Conservation (phyloP, 345 rosid species). For the Gossypium arboreum region DNA sequence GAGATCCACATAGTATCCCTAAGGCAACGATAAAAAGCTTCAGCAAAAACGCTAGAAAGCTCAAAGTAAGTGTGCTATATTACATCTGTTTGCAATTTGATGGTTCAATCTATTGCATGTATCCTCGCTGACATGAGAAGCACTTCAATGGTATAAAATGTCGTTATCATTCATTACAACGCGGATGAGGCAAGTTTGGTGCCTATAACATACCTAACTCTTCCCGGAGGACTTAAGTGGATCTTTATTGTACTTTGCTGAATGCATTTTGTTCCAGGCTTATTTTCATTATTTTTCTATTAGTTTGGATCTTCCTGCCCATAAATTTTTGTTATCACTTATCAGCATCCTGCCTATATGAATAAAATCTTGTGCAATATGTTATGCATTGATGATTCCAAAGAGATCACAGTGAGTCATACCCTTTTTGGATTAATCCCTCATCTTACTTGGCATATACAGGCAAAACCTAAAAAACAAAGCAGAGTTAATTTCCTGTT, state of each 20-base stretch:
- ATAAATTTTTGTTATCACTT: neutral
- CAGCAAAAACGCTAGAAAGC: constrained; percentile 86
- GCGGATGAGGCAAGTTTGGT: neutral
- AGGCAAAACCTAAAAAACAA: neutral
- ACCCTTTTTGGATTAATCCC: neutral
- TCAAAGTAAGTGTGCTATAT: constrained; percentile 51
- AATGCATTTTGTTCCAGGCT: neutral
- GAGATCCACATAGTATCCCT: constrained; percentile 62
- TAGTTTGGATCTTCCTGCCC: neutral
- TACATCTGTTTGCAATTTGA: constrained; percentile 5
- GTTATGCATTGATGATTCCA: neutral
- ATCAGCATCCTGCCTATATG: neutral
- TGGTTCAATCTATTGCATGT: constrained; percentile 2
- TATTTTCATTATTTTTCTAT: neutral
- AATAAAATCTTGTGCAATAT: neutral
- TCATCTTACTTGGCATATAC: neutral
- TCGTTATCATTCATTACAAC: constrained; percentile 4
- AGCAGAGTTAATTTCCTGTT: neutral
- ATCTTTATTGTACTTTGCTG: neutral
- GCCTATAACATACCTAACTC: neutral
- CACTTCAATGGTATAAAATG: neutral
- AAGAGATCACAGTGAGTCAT: neutral
- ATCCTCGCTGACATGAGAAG: constrained; percentile 5
- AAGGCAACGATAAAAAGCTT: constrained; percentile 66
- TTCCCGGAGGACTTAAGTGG: neutral